These are phyloP conservation scores for Geosmithia putterillii DNA, from an alignment of 2,329 filamentous ascomycete species.

Conservation along the genomic window DNA sequence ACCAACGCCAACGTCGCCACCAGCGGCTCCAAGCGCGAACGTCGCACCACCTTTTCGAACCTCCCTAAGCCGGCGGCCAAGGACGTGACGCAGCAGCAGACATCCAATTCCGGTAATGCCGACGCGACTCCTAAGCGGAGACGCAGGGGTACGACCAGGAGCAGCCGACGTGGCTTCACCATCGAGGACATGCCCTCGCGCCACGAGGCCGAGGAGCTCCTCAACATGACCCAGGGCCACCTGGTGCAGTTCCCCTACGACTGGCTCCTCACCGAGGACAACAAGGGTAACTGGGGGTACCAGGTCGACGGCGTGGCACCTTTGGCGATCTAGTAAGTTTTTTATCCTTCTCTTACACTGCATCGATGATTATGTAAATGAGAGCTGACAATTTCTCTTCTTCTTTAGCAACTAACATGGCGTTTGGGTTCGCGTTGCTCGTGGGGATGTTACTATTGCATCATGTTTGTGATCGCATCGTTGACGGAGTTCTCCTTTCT, in stretches of 20 bases:
- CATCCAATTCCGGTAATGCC: constrained; percentile 20
- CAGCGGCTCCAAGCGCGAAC: constrained; percentile 28
- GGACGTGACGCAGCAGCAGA: constrained; percentile 17
- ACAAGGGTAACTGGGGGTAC: constrained; percentile 91
- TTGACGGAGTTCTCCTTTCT: background rate
- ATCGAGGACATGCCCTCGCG: constrained; percentile 66
- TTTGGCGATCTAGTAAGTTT: constrained; percentile 85
- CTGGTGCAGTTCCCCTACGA: constrained; percentile 91
- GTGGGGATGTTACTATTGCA: background rate
- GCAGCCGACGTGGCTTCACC: constrained; percentile 50
- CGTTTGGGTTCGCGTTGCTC: background rate
- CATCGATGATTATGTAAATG: background rate
- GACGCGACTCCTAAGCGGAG: constrained; percentile 51
- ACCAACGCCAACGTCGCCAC: constrained; percentile 2
- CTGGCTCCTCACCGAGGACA: constrained; percentile 85
- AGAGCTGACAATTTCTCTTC: constrained; percentile 14
- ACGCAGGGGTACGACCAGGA: constrained; percentile 58
- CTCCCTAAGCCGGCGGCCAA: constrained; percentile 33
- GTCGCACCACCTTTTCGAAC: constrained; percentile 44
- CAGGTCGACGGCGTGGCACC: constrained; percentile 93
- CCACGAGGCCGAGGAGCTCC: constrained; percentile 67
- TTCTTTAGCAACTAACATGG: constrained; percentile 17
- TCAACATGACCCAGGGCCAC: constrained; percentile 75
- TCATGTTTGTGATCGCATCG: background rate
- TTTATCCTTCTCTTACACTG: background rate